Conservation (phyloP, 208 protist genomes). For the Trypanosoma platydactyli region DNA sequence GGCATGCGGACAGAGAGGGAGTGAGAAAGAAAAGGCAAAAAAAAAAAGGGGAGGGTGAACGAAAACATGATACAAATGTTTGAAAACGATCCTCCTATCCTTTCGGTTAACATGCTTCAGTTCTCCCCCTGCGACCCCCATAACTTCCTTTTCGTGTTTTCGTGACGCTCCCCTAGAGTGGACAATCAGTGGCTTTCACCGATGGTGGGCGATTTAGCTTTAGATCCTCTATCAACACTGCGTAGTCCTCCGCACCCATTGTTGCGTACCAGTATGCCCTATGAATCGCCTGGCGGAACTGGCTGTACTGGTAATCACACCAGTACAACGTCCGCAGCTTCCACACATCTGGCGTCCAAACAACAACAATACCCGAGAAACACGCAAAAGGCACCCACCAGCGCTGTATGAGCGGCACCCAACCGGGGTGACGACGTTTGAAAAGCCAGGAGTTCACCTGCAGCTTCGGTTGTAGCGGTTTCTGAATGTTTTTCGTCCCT, state of each 20-base stretch:
- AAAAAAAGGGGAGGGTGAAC: constrained; percentile 12
- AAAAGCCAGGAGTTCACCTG: constrained; percentile 79
- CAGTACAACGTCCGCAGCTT: constrained; percentile 78
- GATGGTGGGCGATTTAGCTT: constrained; percentile 38
- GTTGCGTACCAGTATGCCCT: constrained; percentile 77
- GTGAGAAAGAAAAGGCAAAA: constrained; percentile 19
- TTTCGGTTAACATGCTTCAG: constrained; percentile 20
- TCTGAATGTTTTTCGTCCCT: neutral
- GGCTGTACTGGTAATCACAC: constrained; percentile 69
- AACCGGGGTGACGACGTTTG: constrained; percentile 63
- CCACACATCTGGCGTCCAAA: constrained; percentile 87
- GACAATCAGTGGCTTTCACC: constrained; percentile 60
- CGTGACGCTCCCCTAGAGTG: constrained; percentile 35
- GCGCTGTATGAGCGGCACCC: constrained; percentile 82
- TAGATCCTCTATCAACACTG: constrained; percentile 51
- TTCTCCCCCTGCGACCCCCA: neutral
- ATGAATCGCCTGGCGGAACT: constrained; percentile 61
- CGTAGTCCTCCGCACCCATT: constrained; percentile 68
- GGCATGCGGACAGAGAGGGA: too few relatives aligned
- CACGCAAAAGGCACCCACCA: constrained; percentile 84
- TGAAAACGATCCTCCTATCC: neutral
- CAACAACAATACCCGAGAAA: constrained; percentile 29
- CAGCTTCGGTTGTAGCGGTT: neutral
- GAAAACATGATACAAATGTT: neutral
- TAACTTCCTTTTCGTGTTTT: neutral